These are phyloP conservation scores for Ophiostoma montium DNA, from an alignment of 2,329 filamentous ascomycete genomes.

Conservation along the genomic window DNA sequence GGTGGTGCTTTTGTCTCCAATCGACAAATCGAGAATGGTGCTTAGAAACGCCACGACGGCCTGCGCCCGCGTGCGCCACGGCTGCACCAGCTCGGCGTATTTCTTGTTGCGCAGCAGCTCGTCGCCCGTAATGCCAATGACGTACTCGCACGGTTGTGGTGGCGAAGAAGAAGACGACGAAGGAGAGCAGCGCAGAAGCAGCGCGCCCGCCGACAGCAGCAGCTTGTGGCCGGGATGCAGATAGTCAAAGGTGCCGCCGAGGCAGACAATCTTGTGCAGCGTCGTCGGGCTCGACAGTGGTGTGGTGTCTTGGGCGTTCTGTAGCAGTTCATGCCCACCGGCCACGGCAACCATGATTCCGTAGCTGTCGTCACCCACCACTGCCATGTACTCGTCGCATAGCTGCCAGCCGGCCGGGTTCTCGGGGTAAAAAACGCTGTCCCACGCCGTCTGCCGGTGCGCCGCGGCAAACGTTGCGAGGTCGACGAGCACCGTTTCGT, in stretches of 20 bases:
- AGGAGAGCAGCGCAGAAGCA: slow-evolving; percentile 35
- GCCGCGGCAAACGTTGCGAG: slow-evolving; percentile 29
- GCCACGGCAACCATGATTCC: not conserved
- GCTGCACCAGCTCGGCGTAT: slow-evolving; percentile 64
- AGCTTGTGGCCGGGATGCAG: slow-evolving; percentile 91
- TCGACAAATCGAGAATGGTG: slow-evolving; percentile 37
- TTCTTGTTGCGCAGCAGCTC: slow-evolving; percentile 81
- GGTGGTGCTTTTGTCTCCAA: slow-evolving; percentile 24
- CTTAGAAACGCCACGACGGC: slow-evolving; percentile 60
- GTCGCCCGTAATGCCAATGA: slow-evolving; percentile 81
- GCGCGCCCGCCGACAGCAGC: slow-evolving; percentile 74
- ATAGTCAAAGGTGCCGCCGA: slow-evolving; percentile 94
- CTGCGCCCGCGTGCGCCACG: slow-evolving; percentile 61
- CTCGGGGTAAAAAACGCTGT: slow-evolving; percentile 49
- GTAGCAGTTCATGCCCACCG: not conserved
- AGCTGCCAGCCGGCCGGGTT: slow-evolving; percentile 49
- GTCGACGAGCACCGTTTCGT: slow-evolving; percentile 24
- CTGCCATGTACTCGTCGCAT: slow-evolving; percentile 34
- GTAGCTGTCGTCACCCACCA: no score
- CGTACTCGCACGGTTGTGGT: slow-evolving; percentile 36
- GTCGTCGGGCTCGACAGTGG: not conserved
- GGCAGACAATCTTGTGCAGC: slow-evolving; percentile 49
- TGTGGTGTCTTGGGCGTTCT: not conserved
- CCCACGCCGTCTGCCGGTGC: slow-evolving; percentile 38
- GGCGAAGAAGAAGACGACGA: no score